phyloP scores from a whole-genome alignment of 257 asterid species.

The Vinca minor region DNA sequence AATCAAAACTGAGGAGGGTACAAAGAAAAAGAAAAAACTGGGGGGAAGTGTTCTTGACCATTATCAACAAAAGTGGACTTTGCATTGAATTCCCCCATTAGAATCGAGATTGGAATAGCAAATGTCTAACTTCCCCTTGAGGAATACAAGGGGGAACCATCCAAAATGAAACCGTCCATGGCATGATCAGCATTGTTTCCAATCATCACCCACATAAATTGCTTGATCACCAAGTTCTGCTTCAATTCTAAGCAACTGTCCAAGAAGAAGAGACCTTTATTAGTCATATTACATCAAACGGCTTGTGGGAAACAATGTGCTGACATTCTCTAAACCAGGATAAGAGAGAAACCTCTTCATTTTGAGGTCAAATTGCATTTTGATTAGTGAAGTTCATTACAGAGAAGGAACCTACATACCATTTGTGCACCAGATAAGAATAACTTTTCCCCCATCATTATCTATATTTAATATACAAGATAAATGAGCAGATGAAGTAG shows the following conservation, averaged over 20 bases:
- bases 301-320: background rate
- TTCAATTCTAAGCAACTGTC: slow-evolving; percentile 90
- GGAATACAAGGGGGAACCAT: too few species aligned
- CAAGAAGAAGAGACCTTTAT: background rate
- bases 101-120: background rate
- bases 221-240: slow-evolving; percentile 91
- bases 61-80: slow-evolving; percentile 1
- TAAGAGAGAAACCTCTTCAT: too few species aligned
- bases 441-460: background rate
- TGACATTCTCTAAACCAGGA: too few species aligned
- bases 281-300: background rate
- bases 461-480: background rate
- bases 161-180: too few species aligned
- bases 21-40: too few species aligned
- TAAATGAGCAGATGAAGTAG: background rate
- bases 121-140: slow-evolving; percentile 2
- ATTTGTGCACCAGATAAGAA: background rate
- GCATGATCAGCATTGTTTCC: slow-evolving; percentile 73
- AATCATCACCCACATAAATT: slow-evolving; percentile 68
- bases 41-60: background rate
- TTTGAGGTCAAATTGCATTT: too few species aligned
- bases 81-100: background rate
- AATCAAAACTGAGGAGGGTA: background rate
- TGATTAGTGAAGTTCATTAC: too few species aligned
- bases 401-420: too few species aligned